Base-by-base conservation (phyloP, 352 stramenopile genomes). In the Globisporangium recalcitrans region DNA sequence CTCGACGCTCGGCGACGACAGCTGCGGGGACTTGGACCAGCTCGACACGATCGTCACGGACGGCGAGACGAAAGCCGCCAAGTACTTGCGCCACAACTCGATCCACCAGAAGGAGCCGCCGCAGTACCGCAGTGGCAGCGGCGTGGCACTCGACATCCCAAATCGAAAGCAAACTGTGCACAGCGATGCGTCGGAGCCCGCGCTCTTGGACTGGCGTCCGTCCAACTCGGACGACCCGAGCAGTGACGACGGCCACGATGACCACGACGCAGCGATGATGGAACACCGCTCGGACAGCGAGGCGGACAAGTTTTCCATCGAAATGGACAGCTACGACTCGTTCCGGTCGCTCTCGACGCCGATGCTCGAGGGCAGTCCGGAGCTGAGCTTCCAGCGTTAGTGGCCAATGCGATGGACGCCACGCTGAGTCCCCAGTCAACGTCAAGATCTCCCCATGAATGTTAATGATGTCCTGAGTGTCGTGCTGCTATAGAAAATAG, bases 281-380 rank as follows among this genome's bases (percentile, higher is more conserved):
- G 58, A 63, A 7, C 24, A 32, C 13, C 60, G 60, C 6, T 65
- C 60, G 13, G 60, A 65, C 40, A 65, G 60, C 52, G 60, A 65
- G 22, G n/a, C 51, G 3, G 60, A 65, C 60, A 59, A 52, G 21
- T 65, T 67, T 48, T 67, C 72, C 19, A 83, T 83, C 61, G 68
- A 83, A 16, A 65, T 82, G 38, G 72, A 80, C 56, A 73, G 76
- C 69, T 80, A 79, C 58, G 72, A 80, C 58, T 74, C 72, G 55
- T 80, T 78, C 68, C 77, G 70, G 52, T 75, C 66, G 52, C 75
- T 83, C 65, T 79, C 73, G n/a, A 83, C 75, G 62, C 75, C 72
- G 9, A 72, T 81, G 58, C 58, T 82, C 47, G 47, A 55, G 10
- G 47, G 47, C 53, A 67, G 53, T 10, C 53, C 62, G 22, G 46